Evolutionary conservation across 345 rosid species (phyloP).

Genomic region (Hypericum perforatum): DNA sequence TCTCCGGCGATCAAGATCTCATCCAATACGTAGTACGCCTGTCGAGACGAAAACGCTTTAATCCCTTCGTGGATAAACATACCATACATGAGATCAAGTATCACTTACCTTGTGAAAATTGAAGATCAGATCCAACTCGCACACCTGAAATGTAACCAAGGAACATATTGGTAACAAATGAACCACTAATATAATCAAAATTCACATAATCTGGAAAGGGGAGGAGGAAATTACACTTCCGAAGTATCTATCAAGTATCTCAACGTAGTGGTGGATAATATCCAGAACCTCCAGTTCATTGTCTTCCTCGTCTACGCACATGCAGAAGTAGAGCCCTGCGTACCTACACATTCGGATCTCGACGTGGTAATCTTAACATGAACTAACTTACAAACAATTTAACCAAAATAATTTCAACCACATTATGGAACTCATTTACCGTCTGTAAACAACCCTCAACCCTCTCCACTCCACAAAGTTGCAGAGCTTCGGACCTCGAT

Average conservation of each 20-base stretch:
- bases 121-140: conserved; percentile 55
- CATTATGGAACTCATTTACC: conserved; percentile 21
- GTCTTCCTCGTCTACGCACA: conserved; percentile 90
- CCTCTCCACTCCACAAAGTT: conserved; percentile 97
- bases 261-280: conserved; percentile 88
- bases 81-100: neutral
- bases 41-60: neutral
- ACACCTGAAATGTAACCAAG: conserved; percentile 39
- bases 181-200: neutral
- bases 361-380: neutral
- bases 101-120: conserved; percentile 19
- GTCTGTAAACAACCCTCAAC: conserved; percentile 77
- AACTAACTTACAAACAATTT: neutral
- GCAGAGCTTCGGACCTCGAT: conserved; percentile 88
- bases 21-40: conserved; percentile 91
- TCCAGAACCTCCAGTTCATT: conserved; percentile 84
- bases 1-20: conserved; percentile 91
- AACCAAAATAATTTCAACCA: neutral
- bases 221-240: conserved; percentile 64
- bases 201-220: neutral
- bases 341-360: conserved; percentile 59
- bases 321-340: conserved; percentile 96
- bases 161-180: no score
- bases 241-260: conserved; percentile 88
- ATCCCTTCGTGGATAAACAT: neutral